Conservation (phyloP, 169 alveolate genomes). For the Pseudocohnilembus persalinus region DNA sequence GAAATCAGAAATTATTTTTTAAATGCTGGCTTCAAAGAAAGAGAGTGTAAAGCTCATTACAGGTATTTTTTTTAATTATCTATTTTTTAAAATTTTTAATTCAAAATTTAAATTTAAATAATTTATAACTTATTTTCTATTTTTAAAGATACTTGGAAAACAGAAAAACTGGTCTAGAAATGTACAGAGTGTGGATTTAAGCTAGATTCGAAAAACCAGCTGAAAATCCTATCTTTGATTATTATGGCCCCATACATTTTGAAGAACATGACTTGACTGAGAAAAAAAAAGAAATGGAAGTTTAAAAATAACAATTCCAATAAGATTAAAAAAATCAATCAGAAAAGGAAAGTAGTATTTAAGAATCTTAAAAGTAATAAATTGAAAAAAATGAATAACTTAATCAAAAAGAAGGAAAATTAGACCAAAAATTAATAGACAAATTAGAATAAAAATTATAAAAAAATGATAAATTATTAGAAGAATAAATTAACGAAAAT, state of each 20-base stretch:
- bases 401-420: background rate
- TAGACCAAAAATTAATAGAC: background rate
- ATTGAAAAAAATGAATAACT: background rate
- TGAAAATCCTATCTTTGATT: background rate
- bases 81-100: slow-evolving; percentile 38
- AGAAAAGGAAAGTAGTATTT: background rate
- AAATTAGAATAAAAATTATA: too few relatives aligned
- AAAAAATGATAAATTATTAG: background rate
- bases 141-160: slow-evolving; percentile 47
- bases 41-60: slow-evolving; percentile 71
- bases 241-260: background rate
- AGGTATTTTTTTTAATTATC: slow-evolving; percentile 54
- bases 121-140: slow-evolving; percentile 63
- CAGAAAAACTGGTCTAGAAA: slow-evolving; percentile 70
- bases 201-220: slow-evolving; percentile 70
- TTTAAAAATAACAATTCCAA: too few relatives aligned
- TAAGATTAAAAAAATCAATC: too few relatives aligned
- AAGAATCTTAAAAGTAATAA: background rate
- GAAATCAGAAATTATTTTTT: slow-evolving; percentile 72
- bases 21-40: slow-evolving; percentile 35
- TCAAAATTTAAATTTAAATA: slow-evolving; percentile 73
- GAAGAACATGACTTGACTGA: background rate
- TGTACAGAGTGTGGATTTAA: slow-evolving; percentile 89
- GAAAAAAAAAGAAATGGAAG: too few relatives aligned
- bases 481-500: background rate